Conservation (phyloP, 208 protist genomes). For the Trypanosoma brucei region DNA sequence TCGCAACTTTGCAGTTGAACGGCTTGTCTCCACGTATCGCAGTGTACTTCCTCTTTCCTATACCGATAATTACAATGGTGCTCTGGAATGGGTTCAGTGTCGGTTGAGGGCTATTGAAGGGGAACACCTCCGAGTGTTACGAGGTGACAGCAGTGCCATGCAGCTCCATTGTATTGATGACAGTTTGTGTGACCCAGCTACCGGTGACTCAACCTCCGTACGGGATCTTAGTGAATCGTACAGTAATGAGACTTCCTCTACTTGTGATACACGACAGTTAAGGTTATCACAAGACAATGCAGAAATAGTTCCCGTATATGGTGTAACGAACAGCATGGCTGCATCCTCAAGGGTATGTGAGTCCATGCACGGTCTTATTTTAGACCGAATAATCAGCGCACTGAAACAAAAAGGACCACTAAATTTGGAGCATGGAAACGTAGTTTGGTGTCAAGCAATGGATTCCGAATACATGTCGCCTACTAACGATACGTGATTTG, state of each 20-base stretch:
- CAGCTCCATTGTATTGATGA: constrained; percentile 1
- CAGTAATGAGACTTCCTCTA: too few species aligned
- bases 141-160: constrained; percentile 3
- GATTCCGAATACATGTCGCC: too few species aligned
- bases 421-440: neutral
- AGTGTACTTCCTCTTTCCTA: neutral
- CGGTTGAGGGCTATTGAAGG: constrained; percentile 10
- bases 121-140: neutral
- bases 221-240: too few species aligned
- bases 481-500: too few species aligned
- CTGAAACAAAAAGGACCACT: constrained; percentile 3
- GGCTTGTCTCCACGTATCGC: constrained; percentile 1
- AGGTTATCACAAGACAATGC: too few species aligned
- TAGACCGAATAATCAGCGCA: constrained; percentile 16
- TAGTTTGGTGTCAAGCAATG: too few species aligned
- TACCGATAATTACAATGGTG: neutral
- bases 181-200: neutral
- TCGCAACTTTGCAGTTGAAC: constrained; percentile 7
- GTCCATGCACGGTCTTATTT: constrained; percentile 19
- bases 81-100: constrained; percentile 9
- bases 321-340: constrained; percentile 11
- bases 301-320: constrained; percentile 12
- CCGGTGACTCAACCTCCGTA: too few species aligned
- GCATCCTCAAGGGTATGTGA: constrained; percentile 1
- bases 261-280: too few species aligned